Evolutionary conservation across 1,139 yeast genomes (phyloP).

Genomic region (Nakaseomyces bracarensis): DNA sequence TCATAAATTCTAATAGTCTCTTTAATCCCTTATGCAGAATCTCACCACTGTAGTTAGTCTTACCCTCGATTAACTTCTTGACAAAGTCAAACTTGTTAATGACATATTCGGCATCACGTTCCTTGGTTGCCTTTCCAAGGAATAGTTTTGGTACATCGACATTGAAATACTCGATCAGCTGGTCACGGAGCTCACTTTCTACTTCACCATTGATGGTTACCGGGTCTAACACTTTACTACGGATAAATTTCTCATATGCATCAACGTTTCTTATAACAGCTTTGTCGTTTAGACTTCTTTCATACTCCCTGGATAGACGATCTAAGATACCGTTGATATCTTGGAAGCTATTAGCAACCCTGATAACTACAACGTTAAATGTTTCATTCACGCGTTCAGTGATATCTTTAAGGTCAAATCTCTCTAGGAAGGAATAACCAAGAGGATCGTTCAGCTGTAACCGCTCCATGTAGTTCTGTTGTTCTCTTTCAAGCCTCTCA

Average conservation of each 20-base stretch:
- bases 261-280: conserved; percentile 31
- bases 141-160: conserved; percentile 28
- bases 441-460: conserved; percentile 21
- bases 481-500: conserved; percentile 13
- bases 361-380: conserved; percentile 18
- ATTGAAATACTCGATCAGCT: conserved; percentile 21
- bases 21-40: conserved; percentile 16
- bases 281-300: conserved; percentile 32
- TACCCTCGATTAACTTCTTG: conserved; percentile 20
- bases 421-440: conserved; percentile 18
- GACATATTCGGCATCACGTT: conserved; percentile 20
- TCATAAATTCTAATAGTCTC: conserved; percentile 18
- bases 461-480: conserved; percentile 15
- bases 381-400: conserved; percentile 13
- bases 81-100: conserved; percentile 27
- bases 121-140: conserved; percentile 21
- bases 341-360: conserved; percentile 20
- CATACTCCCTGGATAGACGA: conserved; percentile 27
- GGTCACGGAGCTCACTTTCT: conserved; percentile 24
- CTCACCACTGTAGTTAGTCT: conserved; percentile 14
- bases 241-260: conserved; percentile 13
- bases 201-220: conserved; percentile 17
- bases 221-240: conserved; percentile 10
- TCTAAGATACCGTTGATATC: conserved; percentile 25
- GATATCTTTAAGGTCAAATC: conserved; percentile 17